Evolutionary conservation across 139 green algal genomes (phyloP).

Genomic region (Closterium sp.): DNA sequence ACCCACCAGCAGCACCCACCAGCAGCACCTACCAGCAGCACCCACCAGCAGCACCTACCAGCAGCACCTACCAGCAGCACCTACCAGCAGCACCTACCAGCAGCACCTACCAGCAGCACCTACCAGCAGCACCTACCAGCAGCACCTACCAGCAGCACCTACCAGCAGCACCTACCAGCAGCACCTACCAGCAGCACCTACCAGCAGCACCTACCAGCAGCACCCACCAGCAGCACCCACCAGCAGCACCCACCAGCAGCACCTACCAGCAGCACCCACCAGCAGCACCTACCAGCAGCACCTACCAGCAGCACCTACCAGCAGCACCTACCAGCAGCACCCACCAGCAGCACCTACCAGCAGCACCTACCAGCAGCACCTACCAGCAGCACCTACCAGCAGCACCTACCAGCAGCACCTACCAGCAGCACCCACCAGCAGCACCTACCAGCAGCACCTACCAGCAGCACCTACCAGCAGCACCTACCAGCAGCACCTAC

Average conservation of each 20-base stretch:
- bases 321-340: conserved; percentile 65
- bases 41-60: too few species aligned
- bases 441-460: conserved; percentile 39
- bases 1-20: conserved; percentile 50
- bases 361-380: conserved; percentile 63
- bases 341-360: too few species aligned
- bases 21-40: too few species aligned
- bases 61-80: conserved; percentile 62
- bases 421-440: too few species aligned
- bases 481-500: conserved; percentile 63
- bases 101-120: neutral
- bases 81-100: conserved; percentile 60
- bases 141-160: conserved; percentile 63
- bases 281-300: neutral
- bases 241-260: neutral
- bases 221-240: conserved; percentile 71
- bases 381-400: conserved; percentile 61
- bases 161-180: conserved; percentile 62
- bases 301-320: conserved; percentile 63
- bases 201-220: conserved; percentile 57
- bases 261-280: too few species aligned
- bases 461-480: conserved; percentile 57
- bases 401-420: neutral
- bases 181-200: conserved; percentile 39
- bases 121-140: conserved; percentile 62